Evolutionary conservation across 139 green algal genomes (phyloP).

Genomic region (Klebsormidium nitens): DNA sequence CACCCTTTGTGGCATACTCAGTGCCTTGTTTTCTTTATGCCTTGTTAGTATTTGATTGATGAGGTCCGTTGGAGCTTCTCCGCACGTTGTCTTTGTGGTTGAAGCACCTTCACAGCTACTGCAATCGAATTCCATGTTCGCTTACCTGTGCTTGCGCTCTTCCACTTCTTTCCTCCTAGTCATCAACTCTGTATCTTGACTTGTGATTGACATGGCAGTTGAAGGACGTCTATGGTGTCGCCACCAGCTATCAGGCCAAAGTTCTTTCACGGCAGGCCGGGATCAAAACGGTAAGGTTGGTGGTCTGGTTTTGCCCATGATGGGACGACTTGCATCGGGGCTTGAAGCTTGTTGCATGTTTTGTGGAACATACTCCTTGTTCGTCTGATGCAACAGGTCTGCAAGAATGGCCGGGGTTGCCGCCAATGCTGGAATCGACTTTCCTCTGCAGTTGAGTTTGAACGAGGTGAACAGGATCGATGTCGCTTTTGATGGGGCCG

Average conservation of each 20-base stretch:
- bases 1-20: background rate
- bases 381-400: background rate
- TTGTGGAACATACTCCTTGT: background rate
- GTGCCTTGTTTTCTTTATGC: constrained; percentile 3
- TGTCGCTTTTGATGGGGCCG: constrained; percentile 23
- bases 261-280: constrained; percentile 28
- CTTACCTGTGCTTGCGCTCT: too few relatives aligned
- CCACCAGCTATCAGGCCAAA: constrained; percentile 26
- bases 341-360: background rate
- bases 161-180: too few relatives aligned
- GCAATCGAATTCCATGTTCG: too few relatives aligned
- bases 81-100: too few relatives aligned
- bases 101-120: too few relatives aligned
- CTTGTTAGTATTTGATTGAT: too few relatives aligned
- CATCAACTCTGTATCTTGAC: too few relatives aligned
- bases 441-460: constrained; percentile 12
- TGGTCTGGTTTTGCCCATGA: too few relatives aligned
- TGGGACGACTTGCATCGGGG: too few relatives aligned
- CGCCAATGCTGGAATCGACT: background rate
- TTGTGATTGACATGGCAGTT: too few relatives aligned
- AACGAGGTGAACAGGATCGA: constrained; percentile 30
- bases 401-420: background rate
- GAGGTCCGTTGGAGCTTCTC: too few relatives aligned
- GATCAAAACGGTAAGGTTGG: constrained; percentile 19
- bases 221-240: constrained; percentile 20